Conservation (phyloP, 257 asterid species). For the Voacanga thouarsii region DNA sequence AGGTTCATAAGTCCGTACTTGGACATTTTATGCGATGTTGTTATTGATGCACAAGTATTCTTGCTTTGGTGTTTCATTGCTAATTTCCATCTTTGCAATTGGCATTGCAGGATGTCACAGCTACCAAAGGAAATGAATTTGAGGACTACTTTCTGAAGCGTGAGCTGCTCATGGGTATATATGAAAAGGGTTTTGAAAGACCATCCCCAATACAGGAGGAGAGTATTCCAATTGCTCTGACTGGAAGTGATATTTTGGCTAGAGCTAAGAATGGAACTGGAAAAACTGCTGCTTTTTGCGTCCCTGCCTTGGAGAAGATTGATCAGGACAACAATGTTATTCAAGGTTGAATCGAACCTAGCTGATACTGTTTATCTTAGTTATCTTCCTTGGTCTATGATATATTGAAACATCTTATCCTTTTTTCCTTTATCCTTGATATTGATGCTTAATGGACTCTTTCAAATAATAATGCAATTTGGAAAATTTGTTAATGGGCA, state of each 20-base stretch:
- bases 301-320: constrained; percentile 86
- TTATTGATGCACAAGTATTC: neutral
- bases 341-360: constrained; percentile 54
- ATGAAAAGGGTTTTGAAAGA: constrained; percentile 91
- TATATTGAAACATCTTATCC: neutral
- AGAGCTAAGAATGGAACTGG: constrained; percentile 97
- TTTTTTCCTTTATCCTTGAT: neutral
- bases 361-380: constrained; percentile 9
- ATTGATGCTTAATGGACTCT: neutral
- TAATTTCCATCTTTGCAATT: constrained; percentile 2
- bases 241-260: constrained; percentile 88
- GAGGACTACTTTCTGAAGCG: constrained; percentile 90
- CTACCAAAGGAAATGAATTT: constrained; percentile 87
- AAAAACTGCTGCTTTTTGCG: constrained; percentile 90
- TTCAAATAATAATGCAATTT: neutral
- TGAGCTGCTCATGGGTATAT: constrained; percentile 91
- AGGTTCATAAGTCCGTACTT: neutral
- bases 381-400: neutral
- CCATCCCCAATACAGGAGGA: constrained; percentile 97
- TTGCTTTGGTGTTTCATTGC: neutral
- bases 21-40: neutral
- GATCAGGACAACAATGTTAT: constrained; percentile 77
- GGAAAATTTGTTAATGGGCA: neutral
- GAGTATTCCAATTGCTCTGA: constrained; percentile 89
- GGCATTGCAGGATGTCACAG: constrained; percentile 74